Conservation (phyloP, 352 stramenopile species). For the Thalassiosira tumida region DNA sequence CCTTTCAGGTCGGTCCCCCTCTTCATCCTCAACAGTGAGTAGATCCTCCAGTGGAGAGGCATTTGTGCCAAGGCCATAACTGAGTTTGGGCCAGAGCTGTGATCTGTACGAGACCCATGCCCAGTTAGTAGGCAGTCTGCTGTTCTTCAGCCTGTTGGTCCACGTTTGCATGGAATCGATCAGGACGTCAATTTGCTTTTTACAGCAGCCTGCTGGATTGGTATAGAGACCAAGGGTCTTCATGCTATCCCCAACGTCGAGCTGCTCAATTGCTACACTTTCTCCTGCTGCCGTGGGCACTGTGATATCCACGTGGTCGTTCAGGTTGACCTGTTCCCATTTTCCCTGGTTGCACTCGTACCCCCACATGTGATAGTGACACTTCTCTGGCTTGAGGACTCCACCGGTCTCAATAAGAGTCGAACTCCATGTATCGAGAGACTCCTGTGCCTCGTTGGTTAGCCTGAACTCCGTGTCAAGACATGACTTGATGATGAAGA, state of each 20-base stretch:
- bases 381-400: constrained; percentile 26
- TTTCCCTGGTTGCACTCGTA: constrained; percentile 20
- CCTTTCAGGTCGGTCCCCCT: constrained; percentile 14
- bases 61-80: constrained; percentile 10
- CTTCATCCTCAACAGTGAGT: background rate
- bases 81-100: constrained; percentile 5
- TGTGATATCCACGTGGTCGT: background rate
- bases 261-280: background rate
- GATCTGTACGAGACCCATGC: constrained; percentile 6
- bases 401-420: constrained; percentile 1
- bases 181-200: constrained; percentile 4
- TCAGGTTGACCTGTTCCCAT: background rate
- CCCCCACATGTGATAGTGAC: background rate
- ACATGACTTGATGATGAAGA: constrained; percentile 18
- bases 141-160: constrained; percentile 6
- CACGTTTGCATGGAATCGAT: background rate
- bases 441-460: constrained; percentile 1
- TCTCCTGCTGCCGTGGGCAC: constrained; percentile 5
- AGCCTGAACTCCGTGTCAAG: background rate
- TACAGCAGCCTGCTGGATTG: constrained; percentile 2
- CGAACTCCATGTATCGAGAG: background rate
- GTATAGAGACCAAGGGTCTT: constrained; percentile 12
- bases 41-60: constrained; percentile 13
- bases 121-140: constrained; percentile 1
- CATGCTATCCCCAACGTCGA: background rate